Conservation (phyloP, 495 filamentous ascomycete species). For the Penicillium diatomitis region DNA sequence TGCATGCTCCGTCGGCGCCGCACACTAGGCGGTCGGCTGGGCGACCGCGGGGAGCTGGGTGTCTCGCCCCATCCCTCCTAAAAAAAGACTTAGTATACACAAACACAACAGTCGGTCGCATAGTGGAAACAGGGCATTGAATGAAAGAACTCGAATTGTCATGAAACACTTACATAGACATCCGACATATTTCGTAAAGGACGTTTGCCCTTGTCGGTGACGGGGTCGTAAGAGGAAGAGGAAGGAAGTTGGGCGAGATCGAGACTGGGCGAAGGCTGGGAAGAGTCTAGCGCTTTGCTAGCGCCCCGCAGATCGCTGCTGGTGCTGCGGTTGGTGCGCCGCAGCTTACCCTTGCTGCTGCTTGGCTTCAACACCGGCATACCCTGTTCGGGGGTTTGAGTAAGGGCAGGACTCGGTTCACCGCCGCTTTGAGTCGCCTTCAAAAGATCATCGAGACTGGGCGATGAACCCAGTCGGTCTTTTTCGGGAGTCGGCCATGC, state of each 20-base stretch:
- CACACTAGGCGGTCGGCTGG: constrained; percentile 91
- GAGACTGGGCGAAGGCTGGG: constrained; percentile 22
- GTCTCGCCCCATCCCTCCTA: constrained; percentile 95
- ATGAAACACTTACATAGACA: constrained; percentile 71
- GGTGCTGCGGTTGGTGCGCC: constrained; percentile 61
- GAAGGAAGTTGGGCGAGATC: constrained; percentile 42
- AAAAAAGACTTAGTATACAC: constrained; percentile 14
- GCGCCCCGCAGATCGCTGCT: constrained; percentile 76
- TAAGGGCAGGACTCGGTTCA: constrained; percentile 7
- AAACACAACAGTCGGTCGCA: constrained; percentile 13
- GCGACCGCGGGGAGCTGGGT: constrained; percentile 82
- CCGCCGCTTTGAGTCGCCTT: constrained; percentile 35
- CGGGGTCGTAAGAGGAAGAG: constrained; percentile 59
- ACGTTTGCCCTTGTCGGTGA: constrained; percentile 80
- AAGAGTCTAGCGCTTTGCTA: constrained; percentile 33
- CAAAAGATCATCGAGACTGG: constrained; percentile 21
- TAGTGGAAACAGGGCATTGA: background rate
- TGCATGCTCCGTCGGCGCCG: constrained; percentile 95
- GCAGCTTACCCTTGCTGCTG: constrained; percentile 41
- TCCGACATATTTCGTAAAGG: constrained; percentile 79
- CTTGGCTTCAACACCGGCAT: constrained; percentile 28
- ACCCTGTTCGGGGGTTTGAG: constrained; percentile 26
- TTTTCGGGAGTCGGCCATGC: constrained; percentile 45
- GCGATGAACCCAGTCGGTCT: constrained; percentile 15
- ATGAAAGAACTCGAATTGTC: constrained; percentile 8